phyloP scores from a whole-genome alignment of 2,329 filamentous ascomycete species.

The Colletotrichum sp. region DNA sequence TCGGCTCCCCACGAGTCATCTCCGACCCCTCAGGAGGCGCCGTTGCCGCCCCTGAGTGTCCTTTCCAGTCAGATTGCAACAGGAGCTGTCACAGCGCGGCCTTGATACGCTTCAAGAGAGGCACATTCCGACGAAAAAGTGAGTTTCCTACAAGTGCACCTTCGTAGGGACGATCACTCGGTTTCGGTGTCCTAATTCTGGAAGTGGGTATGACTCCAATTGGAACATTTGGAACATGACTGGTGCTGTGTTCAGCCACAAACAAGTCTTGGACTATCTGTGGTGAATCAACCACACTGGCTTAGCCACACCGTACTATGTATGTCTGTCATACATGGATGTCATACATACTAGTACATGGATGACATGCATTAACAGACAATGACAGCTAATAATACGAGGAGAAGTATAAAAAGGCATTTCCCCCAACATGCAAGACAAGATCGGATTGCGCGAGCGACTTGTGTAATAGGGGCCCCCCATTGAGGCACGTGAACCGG shows the following conservation, averaged over 20 bases:
- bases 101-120: background rate
- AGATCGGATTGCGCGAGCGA: background rate
- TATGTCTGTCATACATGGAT: background rate
- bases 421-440: background rate
- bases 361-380: background rate
- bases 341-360: background rate
- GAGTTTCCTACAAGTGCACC: background rate
- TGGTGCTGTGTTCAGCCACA: background rate
- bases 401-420: background rate
- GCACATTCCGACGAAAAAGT: background rate
- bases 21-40: background rate
- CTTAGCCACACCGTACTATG: background rate
- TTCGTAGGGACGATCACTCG: background rate
- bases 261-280: background rate
- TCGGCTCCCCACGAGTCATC: background rate
- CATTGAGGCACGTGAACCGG: background rate
- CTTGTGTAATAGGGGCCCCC: background rate
- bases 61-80: background rate
- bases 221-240: background rate
- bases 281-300: background rate
- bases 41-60: background rate
- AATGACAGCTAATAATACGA: background rate
- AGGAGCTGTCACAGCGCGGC: background rate
- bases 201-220: background rate
- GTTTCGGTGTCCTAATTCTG: background rate